These are phyloP conservation scores for Aspergillus japonicus DNA, from an alignment of 2,329 filamentous ascomycete species.

Conservation along the genomic window DNA sequence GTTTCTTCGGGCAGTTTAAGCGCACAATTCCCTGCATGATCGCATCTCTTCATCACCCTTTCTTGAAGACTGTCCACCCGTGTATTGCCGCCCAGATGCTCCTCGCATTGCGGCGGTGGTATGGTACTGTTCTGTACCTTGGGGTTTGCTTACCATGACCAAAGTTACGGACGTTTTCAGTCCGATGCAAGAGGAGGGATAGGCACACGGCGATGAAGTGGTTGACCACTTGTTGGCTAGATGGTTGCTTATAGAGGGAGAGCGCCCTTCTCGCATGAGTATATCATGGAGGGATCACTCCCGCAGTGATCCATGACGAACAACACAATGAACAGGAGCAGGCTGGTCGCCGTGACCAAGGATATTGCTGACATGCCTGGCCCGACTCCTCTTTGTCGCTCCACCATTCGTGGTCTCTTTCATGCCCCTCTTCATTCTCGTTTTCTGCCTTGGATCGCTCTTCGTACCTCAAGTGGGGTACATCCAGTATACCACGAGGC, in stretches of 20 bases:
- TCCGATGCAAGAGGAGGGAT: not conserved
- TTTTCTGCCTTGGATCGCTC: not conserved
- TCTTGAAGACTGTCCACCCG: not conserved
- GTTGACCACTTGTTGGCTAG: not conserved
- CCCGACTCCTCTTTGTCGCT: not conserved
- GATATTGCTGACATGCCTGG: not conserved
- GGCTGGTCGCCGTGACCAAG: not conserved
- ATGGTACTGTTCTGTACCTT: not conserved
- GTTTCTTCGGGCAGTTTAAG: constrained; percentile 1
- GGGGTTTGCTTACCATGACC: not conserved
- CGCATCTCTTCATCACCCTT: not conserved
- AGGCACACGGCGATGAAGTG: not conserved
- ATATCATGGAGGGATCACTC: not conserved
- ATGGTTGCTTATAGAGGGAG: not conserved
- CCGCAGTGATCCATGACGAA: not conserved
- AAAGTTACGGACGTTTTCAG: not conserved
- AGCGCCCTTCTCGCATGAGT: not conserved
- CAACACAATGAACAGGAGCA: not conserved
- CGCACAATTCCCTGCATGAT: constrained; percentile 3
- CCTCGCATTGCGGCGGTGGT: not conserved
- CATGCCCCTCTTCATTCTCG: not conserved
- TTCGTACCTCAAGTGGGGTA: not conserved
- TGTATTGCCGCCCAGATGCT: not conserved
- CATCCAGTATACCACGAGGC: not conserved
- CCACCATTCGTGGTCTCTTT: not conserved